These are phyloP conservation scores for Microcos paniculata DNA, from an alignment of 345 rosid genomes.

Conservation along the genomic window DNA sequence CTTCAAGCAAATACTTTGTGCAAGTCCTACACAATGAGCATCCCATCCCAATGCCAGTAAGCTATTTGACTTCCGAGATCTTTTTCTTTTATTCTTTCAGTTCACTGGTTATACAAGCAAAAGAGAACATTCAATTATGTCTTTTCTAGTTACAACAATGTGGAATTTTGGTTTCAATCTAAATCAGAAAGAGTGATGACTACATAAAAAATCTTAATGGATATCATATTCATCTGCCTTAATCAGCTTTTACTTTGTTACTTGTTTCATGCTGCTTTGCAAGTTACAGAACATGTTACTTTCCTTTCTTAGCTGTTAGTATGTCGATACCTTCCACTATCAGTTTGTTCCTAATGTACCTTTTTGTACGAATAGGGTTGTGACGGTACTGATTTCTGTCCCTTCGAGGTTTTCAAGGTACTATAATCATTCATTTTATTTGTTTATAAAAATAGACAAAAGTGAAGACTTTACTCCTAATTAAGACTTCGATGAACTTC, in stretches of 20 bases:
- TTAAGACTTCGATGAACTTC: constrained; percentile 1
- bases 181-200: background rate
- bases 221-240: background rate
- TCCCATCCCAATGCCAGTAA: constrained; percentile 77
- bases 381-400: constrained; percentile 59
- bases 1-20: constrained; percentile 73
- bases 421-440: background rate
- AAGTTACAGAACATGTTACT: background rate
- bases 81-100: background rate
- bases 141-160: background rate
- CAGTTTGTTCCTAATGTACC: background rate
- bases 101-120: background rate
- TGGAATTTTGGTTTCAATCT: background rate
- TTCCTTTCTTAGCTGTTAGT: background rate
- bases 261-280: background rate
- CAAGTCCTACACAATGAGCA: constrained; percentile 89
- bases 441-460: background rate
- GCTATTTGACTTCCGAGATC: too few relatives aligned
- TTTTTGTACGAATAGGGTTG: constrained; percentile 59
- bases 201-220: background rate
- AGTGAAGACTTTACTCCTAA: constrained; percentile 6
- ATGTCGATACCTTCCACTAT: background rate
- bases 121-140: background rate
- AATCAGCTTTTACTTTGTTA: background rate
- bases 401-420: constrained; percentile 89